Percentiles rank a stretch among this genome's conserved stretches.
Conservation (phyloP, 345 rosid genomes). For the Bruguiera sexangula region DNA sequence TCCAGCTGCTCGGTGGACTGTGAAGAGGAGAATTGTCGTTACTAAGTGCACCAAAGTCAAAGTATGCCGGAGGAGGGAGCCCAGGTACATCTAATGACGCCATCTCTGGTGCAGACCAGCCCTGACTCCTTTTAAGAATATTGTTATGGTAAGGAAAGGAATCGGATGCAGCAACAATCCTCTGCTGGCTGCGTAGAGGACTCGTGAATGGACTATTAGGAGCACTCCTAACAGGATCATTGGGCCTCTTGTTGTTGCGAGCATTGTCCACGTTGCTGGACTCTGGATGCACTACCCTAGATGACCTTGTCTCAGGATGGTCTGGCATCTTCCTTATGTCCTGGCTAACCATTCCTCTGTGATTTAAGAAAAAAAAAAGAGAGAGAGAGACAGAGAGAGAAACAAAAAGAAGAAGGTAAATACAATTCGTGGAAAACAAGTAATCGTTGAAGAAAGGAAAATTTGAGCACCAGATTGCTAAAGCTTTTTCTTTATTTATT, state of each 20-base stretch:
- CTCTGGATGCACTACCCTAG: slow-evolving; percentile 26
- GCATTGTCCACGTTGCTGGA: slow-evolving; percentile 24
- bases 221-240: slow-evolving; percentile 55
- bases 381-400: no score
- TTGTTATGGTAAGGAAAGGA: slow-evolving; percentile 35
- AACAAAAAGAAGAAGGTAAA: no score
- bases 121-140: slow-evolving; percentile 50
- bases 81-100: slow-evolving; percentile 43
- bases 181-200: slow-evolving; percentile 58
- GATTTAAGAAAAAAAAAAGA: neutral
- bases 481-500: no score
- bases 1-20: slow-evolving; percentile 51
- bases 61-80: slow-evolving; percentile 55
- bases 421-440: no score
- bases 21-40: slow-evolving; percentile 64
- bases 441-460: no score
- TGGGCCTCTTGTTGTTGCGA: slow-evolving; percentile 38
- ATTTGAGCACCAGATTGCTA: no score
- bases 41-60: slow-evolving; percentile 45
- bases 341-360: slow-evolving; percentile 36
- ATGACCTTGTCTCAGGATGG: slow-evolving; percentile 27
- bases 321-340: slow-evolving; percentile 39
- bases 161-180: slow-evolving; percentile 28
- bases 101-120: slow-evolving; percentile 89
- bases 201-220: slow-evolving; percentile 62